These are phyloP conservation scores for Penicillium polonicum DNA, from an alignment of 2,329 filamentous ascomycete species.

Conservation along the genomic window DNA sequence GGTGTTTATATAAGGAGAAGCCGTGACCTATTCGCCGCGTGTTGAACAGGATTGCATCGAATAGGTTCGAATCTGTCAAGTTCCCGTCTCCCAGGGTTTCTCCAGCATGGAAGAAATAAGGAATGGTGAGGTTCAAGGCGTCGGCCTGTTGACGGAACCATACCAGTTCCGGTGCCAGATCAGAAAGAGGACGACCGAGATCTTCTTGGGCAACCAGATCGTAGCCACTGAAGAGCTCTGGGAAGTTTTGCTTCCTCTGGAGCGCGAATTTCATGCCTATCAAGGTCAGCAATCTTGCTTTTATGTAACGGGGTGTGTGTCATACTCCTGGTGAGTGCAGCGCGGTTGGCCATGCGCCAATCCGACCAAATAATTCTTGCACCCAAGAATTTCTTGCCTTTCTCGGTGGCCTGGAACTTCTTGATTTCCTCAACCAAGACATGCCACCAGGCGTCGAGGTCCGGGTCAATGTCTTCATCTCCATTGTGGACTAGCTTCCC, in stretches of 20 bases:
- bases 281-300: slow-evolving; percentile 42
- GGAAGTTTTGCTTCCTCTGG: slow-evolving; percentile 71
- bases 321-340: neutral
- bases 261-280: slow-evolving; percentile 81
- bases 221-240: slow-evolving; percentile 76
- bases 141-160: slow-evolving; percentile 86
- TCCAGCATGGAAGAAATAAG: slow-evolving; percentile 92
- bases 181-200: slow-evolving; percentile 67
- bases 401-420: neutral
- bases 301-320: neutral
- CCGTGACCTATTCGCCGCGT: slow-evolving; percentile 84
- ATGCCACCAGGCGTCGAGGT: neutral
- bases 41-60: slow-evolving; percentile 79
- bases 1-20: slow-evolving; percentile 85
- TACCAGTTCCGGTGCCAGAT: slow-evolving; percentile 77
- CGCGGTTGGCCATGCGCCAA: neutral
- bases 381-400: neutral
- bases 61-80: slow-evolving; percentile 75
- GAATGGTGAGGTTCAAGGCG: slow-evolving; percentile 71
- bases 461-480: slow-evolving; percentile 25
- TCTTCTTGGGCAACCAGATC: slow-evolving; percentile 90
- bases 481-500: slow-evolving; percentile 64
- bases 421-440: neutral
- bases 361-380: slow-evolving; percentile 1
- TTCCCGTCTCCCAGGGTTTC: slow-evolving; percentile 82